phyloP scores from a whole-genome alignment of 331 rosid genomes.

The Quercus tomentella region DNA sequence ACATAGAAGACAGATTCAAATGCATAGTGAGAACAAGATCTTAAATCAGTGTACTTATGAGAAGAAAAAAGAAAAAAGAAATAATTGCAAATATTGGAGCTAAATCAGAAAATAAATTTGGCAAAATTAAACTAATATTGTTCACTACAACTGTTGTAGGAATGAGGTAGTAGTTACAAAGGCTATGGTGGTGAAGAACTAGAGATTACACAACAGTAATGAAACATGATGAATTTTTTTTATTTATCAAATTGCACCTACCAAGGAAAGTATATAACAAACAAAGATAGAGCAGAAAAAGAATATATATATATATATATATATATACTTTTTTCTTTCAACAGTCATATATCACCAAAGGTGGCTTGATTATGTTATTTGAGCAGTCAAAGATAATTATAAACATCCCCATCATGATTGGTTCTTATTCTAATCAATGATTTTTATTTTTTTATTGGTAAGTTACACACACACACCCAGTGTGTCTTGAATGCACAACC shows the following conservation, averaged over 20 bases:
- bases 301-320: not conserved
- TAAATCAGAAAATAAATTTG: not conserved
- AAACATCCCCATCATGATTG: not conserved
- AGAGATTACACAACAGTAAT: not conserved
- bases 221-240: not conserved
- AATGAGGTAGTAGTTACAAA: not conserved
- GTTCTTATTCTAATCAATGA: too few relatives aligned
- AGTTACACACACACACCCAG: too few relatives aligned
- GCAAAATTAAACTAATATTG: not conserved
- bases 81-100: not conserved
- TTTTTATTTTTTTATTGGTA: too few relatives aligned
- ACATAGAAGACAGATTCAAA: too few relatives aligned
- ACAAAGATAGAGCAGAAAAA: not conserved
- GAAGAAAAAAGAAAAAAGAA: too few relatives aligned
- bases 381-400: not conserved
- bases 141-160: too few relatives aligned
- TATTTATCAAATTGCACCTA: not conserved
- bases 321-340: not conserved
- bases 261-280: not conserved
- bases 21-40: too few relatives aligned
- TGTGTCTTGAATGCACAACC: too few relatives aligned
- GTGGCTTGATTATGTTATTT: not conserved
- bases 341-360: not conserved
- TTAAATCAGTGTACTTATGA: too few relatives aligned
- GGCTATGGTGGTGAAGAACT: not conserved